These are phyloP conservation scores for Dactylorhiza incarnata DNA, from an alignment of 106 monocot species.

Conservation along the genomic window DNA sequence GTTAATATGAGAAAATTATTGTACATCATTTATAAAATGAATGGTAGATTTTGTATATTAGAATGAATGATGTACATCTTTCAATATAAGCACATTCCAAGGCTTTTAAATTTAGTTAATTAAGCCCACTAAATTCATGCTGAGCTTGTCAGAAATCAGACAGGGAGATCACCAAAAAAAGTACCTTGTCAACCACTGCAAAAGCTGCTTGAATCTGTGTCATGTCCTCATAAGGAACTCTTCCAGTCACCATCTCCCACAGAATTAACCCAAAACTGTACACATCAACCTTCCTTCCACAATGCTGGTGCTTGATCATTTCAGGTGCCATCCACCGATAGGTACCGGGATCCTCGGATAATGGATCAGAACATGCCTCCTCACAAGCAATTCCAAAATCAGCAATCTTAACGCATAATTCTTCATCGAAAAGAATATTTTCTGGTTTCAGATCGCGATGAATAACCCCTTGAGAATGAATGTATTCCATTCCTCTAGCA, in stretches of 20 bases:
- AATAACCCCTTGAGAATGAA: slow-evolving; percentile 65
- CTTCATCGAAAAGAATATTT: slow-evolving; percentile 60
- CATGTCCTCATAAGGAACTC: slow-evolving; percentile 52
- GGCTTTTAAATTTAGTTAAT: too few relatives aligned
- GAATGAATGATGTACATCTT: too few relatives aligned
- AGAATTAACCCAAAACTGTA: slow-evolving; percentile 63
- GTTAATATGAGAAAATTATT: too few relatives aligned
- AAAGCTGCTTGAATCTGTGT: slow-evolving; percentile 50
- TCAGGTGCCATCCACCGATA: slow-evolving; percentile 74
- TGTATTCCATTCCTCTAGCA: slow-evolving; percentile 66
- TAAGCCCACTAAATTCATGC: too few relatives aligned
- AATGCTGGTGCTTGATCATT: slow-evolving; percentile 65
- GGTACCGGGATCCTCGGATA: slow-evolving; percentile 50
- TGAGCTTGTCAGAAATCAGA: too few relatives aligned
- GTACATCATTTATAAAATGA: too few relatives aligned
- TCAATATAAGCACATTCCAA: too few relatives aligned
- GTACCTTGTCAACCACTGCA: slow-evolving; percentile 61
- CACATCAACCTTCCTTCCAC: slow-evolving; percentile 61
- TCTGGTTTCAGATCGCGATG: slow-evolving; percentile 68
- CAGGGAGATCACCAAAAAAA: too few relatives aligned
- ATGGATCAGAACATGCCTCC: slow-evolving; percentile 42
- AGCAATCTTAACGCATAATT: slow-evolving; percentile 54
- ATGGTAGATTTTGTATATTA: too few relatives aligned
- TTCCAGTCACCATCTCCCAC: slow-evolving; percentile 67
- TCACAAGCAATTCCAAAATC: slow-evolving; percentile 77